These are phyloP conservation scores for Rheum nobile DNA, from an alignment of 148 eudicot species.

Conservation along the genomic window DNA sequence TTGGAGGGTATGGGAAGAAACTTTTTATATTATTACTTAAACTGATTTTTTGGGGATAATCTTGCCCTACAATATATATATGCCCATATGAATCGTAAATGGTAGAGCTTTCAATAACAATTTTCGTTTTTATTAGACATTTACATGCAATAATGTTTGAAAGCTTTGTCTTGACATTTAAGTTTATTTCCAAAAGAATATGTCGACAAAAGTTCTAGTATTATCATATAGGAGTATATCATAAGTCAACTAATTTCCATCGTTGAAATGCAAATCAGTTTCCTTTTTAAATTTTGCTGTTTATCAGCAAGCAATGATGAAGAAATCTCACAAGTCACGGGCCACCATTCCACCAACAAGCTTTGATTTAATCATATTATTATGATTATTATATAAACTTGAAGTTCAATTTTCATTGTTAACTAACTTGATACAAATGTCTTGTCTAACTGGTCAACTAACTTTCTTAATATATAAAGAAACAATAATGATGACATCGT, in stretches of 20 bases:
- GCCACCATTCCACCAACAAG: neutral
- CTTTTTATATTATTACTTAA: neutral
- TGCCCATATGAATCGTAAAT: neutral
- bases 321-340: neutral
- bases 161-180: neutral
- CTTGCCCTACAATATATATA: neutral
- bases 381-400: neutral
- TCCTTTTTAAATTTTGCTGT: neutral
- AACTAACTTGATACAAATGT: neutral
- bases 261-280: neutral
- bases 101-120: neutral
- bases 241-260: neutral
- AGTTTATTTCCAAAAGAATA: neutral
- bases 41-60: neutral
- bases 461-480: neutral
- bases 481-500: neutral
- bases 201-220: neutral
- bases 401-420: neutral
- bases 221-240: neutral
- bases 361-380: neutral
- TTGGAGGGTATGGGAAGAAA: conserved; percentile 8
- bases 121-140: neutral
- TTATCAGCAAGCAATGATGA: conserved; percentile 2
- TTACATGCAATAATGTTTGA: neutral
- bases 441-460: neutral